Conservation (phyloP, 1,284 basidiomycete genomes). For the Austroboletus novae-zelandiae region DNA sequence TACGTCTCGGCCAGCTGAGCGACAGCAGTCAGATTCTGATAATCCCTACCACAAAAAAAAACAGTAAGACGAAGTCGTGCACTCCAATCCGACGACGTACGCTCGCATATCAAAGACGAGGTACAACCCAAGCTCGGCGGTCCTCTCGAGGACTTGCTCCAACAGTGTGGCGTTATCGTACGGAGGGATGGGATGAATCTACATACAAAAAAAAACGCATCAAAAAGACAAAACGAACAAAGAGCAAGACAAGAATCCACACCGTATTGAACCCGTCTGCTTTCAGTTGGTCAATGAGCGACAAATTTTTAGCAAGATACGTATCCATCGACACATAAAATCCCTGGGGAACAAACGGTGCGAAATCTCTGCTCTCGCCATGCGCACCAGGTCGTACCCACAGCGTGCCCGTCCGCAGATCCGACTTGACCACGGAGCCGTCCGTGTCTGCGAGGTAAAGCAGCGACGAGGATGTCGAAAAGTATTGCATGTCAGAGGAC, state of each 20-base stretch:
- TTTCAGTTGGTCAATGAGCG: constrained; percentile 19
- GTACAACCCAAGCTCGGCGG: constrained; percentile 25
- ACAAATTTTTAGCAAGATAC: constrained; percentile 21
- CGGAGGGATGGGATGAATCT: constrained; percentile 34
- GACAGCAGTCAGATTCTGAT: constrained; percentile 60
- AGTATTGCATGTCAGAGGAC: constrained; percentile 15
- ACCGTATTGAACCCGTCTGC: constrained; percentile 32
- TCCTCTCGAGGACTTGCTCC: constrained; percentile 21
- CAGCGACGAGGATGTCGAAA: constrained; percentile 21
- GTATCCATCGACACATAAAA: constrained; percentile 27
- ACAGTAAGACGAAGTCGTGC: not conserved
- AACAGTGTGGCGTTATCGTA: constrained; percentile 24
- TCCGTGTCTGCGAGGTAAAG: constrained; percentile 32
- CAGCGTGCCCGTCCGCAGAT: constrained; percentile 28
- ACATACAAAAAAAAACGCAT: not conserved
- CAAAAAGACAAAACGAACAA: not conserved
- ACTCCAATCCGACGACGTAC: constrained; percentile 38
- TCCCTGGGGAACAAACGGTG: constrained; percentile 30
- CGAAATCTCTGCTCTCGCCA: constrained; percentile 15
- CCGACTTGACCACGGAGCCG: constrained; percentile 33
- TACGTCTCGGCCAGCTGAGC: constrained; percentile 61
- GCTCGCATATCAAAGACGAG: constrained; percentile 29
- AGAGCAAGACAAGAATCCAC: constrained; percentile 1
- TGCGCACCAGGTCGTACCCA: constrained; percentile 20
- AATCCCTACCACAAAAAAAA: constrained; percentile 30